Percentiles rank a stretch among this genome's conserved stretches.
phyloP scores from a whole-genome alignment of 1,284 basidiomycete species.

The Hymenochaete sp. region DNA sequence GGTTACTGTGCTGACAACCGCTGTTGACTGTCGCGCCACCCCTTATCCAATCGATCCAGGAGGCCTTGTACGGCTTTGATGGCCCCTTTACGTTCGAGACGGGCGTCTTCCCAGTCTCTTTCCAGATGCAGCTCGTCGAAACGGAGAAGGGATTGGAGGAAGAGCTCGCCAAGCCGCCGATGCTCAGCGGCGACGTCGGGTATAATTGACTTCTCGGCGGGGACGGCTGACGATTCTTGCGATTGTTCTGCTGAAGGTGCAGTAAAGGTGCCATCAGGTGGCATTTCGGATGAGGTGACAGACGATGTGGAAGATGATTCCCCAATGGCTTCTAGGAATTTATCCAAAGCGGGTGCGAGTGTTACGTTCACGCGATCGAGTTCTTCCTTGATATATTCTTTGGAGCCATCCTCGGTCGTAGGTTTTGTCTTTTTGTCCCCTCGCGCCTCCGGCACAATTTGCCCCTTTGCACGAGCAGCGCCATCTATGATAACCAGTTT shows the following conservation, averaged over 20 bases:
- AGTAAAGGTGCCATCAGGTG: conserved; percentile 19
- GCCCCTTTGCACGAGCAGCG: conserved; percentile 21
- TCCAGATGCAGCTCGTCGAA: conserved; percentile 66
- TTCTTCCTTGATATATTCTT: conserved; percentile 51
- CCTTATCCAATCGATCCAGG: conserved; percentile 47
- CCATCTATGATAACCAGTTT: conserved; percentile 54
- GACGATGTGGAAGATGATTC: conserved; percentile 18
- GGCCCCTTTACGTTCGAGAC: conserved; percentile 64
- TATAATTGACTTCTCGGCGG: conserved; percentile 3
- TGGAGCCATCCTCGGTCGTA: conserved; percentile 43
- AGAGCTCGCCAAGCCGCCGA: conserved; percentile 54
- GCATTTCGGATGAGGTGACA: conserved; percentile 13
- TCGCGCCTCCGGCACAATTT: conserved; percentile 22
- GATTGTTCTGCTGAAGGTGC: conserved; percentile 10
- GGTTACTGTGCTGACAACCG: too few relatives aligned
- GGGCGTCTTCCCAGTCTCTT: conserved; percentile 61
- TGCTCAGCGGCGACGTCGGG: conserved; percentile 36
- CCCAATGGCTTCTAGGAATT: conserved; percentile 39
- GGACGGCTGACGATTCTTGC: conserved; percentile 10
- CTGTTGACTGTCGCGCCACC: conserved; percentile 29
- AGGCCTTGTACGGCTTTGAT: conserved; percentile 58
- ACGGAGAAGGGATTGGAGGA: conserved; percentile 68
- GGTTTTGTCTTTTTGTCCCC: conserved; percentile 23
- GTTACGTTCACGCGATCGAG: conserved; percentile 44
- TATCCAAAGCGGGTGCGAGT: conserved; percentile 46